phyloP scores from a whole-genome alignment of 2,329 filamentous ascomycete genomes.

The Drechslerella dactyloides region DNA sequence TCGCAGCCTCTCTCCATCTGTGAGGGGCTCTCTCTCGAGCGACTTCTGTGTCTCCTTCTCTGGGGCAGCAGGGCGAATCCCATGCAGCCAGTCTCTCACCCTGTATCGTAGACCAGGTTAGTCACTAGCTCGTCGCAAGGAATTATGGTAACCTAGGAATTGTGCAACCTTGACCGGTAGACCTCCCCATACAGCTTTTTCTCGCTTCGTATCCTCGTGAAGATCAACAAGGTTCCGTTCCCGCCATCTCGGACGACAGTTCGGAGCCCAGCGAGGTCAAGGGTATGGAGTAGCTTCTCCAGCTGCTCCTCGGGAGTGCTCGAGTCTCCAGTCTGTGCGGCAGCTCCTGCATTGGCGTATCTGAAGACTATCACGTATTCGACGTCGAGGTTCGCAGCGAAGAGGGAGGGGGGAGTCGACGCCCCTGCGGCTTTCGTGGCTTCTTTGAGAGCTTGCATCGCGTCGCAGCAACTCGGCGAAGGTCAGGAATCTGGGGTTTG shows the following conservation, averaged over 20 bases:
- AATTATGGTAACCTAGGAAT: not conserved
- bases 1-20: constrained; percentile 84
- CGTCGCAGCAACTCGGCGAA: not conserved
- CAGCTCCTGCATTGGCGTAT: constrained; percentile 71
- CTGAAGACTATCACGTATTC: constrained; percentile 88
- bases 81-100: constrained; percentile 92
- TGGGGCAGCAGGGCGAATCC: constrained; percentile 78
- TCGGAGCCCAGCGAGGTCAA: constrained; percentile 79
- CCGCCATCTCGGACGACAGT: constrained; percentile 86
- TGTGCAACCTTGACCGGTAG: constrained; percentile 72
- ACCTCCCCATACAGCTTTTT: constrained; percentile 78
- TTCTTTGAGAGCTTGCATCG: constrained; percentile 47
- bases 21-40: constrained; percentile 76
- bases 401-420: constrained; percentile 30
- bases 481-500: not conserved
- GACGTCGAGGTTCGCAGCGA: constrained; percentile 69
- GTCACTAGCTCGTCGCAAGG: not conserved
- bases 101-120: constrained; percentile 57
- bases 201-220: constrained; percentile 78
- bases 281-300: constrained; percentile 74
- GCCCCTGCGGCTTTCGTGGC: constrained; percentile 19
- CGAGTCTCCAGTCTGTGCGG: constrained; percentile 12
- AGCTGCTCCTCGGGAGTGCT: constrained; percentile 72
- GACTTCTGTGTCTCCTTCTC: constrained; percentile 72
- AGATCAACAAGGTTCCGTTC: constrained; percentile 77